These are phyloP conservation scores for Vinca minor DNA, from an alignment of 257 asterid species.

Conservation along the genomic window DNA sequence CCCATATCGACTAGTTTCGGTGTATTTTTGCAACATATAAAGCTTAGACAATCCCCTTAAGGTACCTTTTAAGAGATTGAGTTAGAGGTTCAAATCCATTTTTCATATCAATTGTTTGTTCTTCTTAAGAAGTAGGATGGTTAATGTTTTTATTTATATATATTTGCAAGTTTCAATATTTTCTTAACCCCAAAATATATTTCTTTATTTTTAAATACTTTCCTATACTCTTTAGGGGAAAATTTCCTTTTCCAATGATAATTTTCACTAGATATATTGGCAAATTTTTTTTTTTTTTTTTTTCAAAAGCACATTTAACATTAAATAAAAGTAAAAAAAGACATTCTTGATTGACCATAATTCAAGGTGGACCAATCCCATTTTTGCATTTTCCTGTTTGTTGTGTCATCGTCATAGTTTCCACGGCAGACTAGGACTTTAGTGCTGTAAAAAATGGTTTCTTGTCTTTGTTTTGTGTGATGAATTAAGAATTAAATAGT, in stretches of 20 bases:
- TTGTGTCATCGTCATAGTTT: background rate
- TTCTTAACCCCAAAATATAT: background rate
- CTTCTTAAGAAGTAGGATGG: background rate
- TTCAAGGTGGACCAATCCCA: constrained; percentile 6
- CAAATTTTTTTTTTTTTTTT: no score
- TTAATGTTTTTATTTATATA: no score
- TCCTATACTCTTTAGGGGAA: background rate
- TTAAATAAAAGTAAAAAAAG: background rate
- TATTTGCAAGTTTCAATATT: background rate
- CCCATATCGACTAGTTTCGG: no score
- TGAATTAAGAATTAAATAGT: no score
- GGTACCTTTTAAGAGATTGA: no score
- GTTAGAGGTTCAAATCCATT: no score
- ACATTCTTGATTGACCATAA: background rate
- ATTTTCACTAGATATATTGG: background rate
- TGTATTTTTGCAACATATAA: no score
- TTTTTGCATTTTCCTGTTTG: background rate
- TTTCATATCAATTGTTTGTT: background rate
- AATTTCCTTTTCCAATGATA: background rate
- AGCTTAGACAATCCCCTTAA: no score
- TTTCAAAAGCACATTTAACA: background rate
- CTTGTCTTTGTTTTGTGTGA: background rate
- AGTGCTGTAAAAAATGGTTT: background rate
- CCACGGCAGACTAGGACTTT: background rate
- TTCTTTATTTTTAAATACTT: background rate